Evolutionary conservation across 2,329 filamentous ascomycete species (phyloP), one percentile per base, ranked within the genome.

Genomic region (Neophaeococcomyces mojaviensis): DNA sequence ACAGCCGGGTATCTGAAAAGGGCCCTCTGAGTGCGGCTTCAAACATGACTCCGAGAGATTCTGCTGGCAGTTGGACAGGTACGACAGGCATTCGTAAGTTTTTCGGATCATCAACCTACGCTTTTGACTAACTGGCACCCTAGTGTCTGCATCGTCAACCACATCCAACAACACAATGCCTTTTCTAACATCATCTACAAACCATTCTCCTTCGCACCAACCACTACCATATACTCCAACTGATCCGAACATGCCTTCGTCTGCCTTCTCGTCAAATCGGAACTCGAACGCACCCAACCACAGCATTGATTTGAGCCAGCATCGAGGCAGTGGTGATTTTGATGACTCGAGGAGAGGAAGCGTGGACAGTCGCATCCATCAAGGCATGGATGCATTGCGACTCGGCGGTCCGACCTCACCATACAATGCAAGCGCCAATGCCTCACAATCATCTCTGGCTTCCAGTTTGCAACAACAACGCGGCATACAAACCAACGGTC

Each of bases 51-150:
- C 70, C 74, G 58, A 72, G 76, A 49, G 76, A 78, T 59, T 79
- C 76, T 24, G 41, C 41, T 18, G 75, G 76, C 49, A 77, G 73
- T 59, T 79, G 75, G 75, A 77, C 75, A 44, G 73, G 77, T 56
- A 72, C 75, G 49, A 75, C 75, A 55, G 77, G 74, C 61, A 74
- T 76, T 58, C 72, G 76, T 77, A 64, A 59, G 68, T 48, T 20
- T 33, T 46, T 51, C 48, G 24, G 36, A 49, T 48, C 39, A 39
- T 37, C 43, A 44, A 41, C 43, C 26, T 34, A 48, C 24, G 55
- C 49, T 58, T 62, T 55, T 62, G 13, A 10, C 10, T 41, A 33
- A 24, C 49, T 30, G 43, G 24, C 7, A 24, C 42, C 15, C 22
- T 26, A 53, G 45, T 48, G 9, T 48, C 53, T 69, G 68, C 69